Conservation (phyloP, 495 filamentous ascomycete species). For the Mytilinidion resinicola region DNA sequence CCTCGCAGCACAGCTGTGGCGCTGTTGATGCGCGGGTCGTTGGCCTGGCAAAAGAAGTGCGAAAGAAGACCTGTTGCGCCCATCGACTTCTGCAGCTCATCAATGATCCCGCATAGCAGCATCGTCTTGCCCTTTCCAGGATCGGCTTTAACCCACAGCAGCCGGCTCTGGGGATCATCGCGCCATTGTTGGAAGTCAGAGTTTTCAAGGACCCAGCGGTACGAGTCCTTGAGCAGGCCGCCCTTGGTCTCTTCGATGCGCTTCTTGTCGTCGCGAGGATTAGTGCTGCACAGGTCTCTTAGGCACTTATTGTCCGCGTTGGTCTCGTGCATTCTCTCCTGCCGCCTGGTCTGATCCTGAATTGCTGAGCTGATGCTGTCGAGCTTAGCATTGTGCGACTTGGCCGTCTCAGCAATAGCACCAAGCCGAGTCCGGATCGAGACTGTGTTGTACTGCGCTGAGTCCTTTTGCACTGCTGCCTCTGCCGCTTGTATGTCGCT, state of each 20-base stretch:
- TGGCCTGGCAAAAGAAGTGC: constrained; percentile 2
- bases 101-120: neutral
- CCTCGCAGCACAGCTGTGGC: constrained; percentile 38
- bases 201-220: constrained; percentile 40
- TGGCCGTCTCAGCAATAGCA: no score
- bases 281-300: constrained; percentile 16
- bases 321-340: no score
- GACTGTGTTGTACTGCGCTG: no score
- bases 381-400: no score
- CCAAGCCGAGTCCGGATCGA: no score
- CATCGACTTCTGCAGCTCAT: constrained; percentile 6
- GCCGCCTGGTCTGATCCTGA: neutral
- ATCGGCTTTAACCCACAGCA: constrained; percentile 42
- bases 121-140: constrained; percentile 41
- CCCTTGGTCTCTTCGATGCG: no score
- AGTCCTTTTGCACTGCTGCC: no score
- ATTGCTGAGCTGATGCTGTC: no score
- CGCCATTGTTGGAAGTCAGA: constrained; percentile 34
- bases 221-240: constrained; percentile 38
- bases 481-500: no score
- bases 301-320: constrained; percentile 27
- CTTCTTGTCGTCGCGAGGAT: no score
- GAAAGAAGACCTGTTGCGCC: neutral
- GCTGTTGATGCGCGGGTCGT: constrained; percentile 33
- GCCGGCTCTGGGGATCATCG: constrained; percentile 21